Percentiles rank a stretch among this genome's conserved stretches.
These are phyloP conservation scores for Phytophthora melonis DNA, from an alignment of 352 stramenopile species.

Conservation along the genomic window DNA sequence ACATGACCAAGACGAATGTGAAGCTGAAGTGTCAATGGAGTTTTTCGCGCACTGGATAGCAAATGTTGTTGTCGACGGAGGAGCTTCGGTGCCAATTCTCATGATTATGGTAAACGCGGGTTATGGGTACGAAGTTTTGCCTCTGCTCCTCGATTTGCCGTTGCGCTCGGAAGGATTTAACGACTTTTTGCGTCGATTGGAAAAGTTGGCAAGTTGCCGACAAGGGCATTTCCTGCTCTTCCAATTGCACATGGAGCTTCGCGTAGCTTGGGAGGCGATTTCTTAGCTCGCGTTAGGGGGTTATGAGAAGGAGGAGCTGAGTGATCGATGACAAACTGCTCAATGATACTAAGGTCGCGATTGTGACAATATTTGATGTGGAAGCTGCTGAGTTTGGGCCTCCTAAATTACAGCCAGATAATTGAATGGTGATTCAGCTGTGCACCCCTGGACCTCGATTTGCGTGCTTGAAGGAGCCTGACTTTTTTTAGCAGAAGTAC, in stretches of 20 bases:
- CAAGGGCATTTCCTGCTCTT: not conserved
- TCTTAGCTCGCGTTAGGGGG: not conserved
- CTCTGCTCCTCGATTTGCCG: constrained; percentile 23
- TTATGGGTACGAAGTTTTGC: constrained; percentile 22
- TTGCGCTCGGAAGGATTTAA: not conserved
- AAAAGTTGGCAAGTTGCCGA: not conserved
- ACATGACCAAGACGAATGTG: not conserved
- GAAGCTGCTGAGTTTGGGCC: too few species aligned
- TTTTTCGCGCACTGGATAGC: constrained; percentile 20
- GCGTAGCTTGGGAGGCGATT: not conserved
- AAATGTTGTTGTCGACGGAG: not conserved
- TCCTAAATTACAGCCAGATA: not conserved
- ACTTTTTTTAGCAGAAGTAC: too few species aligned
- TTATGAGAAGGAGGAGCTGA: not conserved
- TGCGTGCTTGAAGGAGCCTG: too few species aligned
- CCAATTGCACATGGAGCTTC: constrained; percentile 16
- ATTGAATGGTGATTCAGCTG: too few species aligned
- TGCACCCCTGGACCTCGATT: too few species aligned
- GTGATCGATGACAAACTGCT: not conserved
- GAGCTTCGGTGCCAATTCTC: constrained; percentile 1
- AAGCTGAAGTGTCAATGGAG: not conserved
- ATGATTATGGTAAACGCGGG: constrained; percentile 14
- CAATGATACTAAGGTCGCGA: not conserved
- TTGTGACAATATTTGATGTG: too few species aligned
- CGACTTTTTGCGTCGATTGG: constrained; percentile 10